phyloP scores from a whole-genome alignment of 768 basidiomycete genomes.

The Galerina marginata region DNA sequence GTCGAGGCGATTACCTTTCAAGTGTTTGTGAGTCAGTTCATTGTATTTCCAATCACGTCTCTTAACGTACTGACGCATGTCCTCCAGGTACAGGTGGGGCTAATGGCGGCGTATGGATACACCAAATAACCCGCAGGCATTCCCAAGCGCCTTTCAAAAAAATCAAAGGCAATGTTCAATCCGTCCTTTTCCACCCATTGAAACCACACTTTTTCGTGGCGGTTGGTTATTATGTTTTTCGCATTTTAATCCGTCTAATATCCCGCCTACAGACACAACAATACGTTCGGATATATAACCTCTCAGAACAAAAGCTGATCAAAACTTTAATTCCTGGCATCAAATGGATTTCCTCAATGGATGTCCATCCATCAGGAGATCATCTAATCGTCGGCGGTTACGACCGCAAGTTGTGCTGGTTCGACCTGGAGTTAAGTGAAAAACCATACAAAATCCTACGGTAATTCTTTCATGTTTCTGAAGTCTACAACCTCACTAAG shows the following conservation, averaged over 20 bases:
- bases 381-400: slow-evolving; percentile 98
- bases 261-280: slow-evolving; percentile 80
- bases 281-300: slow-evolving; percentile 93
- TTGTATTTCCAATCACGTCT: slow-evolving; percentile 8
- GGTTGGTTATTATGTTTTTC: slow-evolving; percentile 53
- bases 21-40: slow-evolving; percentile 79
- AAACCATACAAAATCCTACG: slow-evolving; percentile 97
- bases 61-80: slow-evolving; percentile 7
- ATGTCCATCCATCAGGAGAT: slow-evolving; percentile 94
- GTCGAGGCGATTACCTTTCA: slow-evolving; percentile 93
- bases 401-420: slow-evolving; percentile 98
- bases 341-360: slow-evolving; percentile 97
- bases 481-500: slow-evolving; percentile 9
- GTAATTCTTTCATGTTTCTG: slow-evolving; percentile 41
- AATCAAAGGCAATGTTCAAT: slow-evolving; percentile 88
- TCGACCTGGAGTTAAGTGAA: slow-evolving; percentile 94
- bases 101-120: slow-evolving; percentile 92
- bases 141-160: slow-evolving; percentile 99
- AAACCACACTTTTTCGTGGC: slow-evolving; percentile 99
- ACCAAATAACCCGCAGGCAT: slow-evolving; percentile 91
- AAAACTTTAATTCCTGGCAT: slow-evolving; percentile 96
- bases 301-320: slow-evolving; percentile 90
- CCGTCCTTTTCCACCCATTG: slow-evolving; percentile 91
- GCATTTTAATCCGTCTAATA: slow-evolving; percentile 8
- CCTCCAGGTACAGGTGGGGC: slow-evolving; percentile 63